phyloP scores from a whole-genome alignment of 2,329 filamentous ascomycete species.

The Conoideocrella luteorostrata region DNA sequence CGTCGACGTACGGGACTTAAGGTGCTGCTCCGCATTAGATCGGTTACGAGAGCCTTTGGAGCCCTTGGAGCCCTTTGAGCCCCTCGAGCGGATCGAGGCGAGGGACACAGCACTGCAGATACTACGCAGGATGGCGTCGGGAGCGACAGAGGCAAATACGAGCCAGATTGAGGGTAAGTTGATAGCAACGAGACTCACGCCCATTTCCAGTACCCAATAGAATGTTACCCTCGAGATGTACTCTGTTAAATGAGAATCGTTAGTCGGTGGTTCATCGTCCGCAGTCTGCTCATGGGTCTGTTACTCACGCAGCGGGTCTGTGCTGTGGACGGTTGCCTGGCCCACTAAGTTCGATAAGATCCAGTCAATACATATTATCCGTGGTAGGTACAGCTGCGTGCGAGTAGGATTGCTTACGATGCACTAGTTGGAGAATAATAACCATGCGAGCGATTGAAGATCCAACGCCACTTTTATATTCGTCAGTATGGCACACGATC shows the following conservation, averaged over 20 bases:
- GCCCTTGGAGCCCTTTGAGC: too few relatives aligned
- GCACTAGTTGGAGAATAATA: conserved; percentile 4
- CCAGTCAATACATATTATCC: too few relatives aligned
- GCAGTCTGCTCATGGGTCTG: too few relatives aligned
- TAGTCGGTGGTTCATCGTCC: too few relatives aligned
- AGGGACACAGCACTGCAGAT: conserved; percentile 11
- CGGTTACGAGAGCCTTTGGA: too few relatives aligned
- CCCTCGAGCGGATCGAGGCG: conserved; percentile 3
- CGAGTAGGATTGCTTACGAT: too few relatives aligned
- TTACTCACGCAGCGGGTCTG: too few relatives aligned
- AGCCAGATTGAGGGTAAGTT: conserved; percentile 12
- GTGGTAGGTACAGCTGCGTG: too few relatives aligned
- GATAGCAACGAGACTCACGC: conserved; percentile 9
- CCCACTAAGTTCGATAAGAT: too few relatives aligned
- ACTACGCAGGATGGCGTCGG: conserved; percentile 10
- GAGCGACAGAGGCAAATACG: conserved; percentile 7
- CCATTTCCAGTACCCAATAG: conserved; percentile 9
- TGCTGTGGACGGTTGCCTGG: too few relatives aligned
- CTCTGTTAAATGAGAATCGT: not conserved
- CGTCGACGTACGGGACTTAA: too few relatives aligned
- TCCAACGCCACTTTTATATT: conserved; percentile 7
- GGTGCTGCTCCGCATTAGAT: too few relatives aligned
- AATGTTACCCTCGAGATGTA: conserved; percentile 6
- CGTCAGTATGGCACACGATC: not conserved
- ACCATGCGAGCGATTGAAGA: conserved; percentile 8